These are phyloP conservation scores for Geum urbanum DNA, from an alignment of 306 rosid genomes.

Conservation along the genomic window DNA sequence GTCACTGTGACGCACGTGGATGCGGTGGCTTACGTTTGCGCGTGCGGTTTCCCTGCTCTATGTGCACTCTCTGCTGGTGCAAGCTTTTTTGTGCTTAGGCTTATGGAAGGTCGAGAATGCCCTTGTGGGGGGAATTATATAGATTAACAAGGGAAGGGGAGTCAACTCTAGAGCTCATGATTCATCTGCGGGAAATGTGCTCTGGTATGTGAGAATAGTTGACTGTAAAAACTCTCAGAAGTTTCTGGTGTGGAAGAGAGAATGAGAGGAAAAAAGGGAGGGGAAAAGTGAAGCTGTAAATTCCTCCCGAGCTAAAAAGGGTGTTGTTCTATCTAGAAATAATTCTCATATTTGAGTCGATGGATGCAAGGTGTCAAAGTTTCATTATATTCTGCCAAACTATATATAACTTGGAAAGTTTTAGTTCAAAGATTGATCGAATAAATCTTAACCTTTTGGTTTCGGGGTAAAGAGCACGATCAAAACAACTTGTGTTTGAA, in stretches of 20 bases:
- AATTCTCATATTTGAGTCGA: no score
- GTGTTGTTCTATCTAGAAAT: no score
- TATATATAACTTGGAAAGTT: no score
- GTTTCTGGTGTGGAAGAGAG: neutral
- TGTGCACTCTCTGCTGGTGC: neutral
- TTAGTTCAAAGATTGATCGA: no score
- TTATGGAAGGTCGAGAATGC: conserved; percentile 1
- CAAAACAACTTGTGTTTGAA: no score
- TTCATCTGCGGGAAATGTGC: neutral
- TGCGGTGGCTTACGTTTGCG: neutral
- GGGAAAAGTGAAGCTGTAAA: neutral
- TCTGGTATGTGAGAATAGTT: neutral
- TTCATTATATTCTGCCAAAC: no score
- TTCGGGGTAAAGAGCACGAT: no score
- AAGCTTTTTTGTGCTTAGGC: neutral
- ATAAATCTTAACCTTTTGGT: no score
- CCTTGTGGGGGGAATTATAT: neutral
- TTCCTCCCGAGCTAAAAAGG: no score
- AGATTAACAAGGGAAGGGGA: neutral
- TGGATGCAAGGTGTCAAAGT: no score
- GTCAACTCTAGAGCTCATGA: neutral
- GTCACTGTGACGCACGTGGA: conserved; percentile 5
- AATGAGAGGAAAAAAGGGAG: neutral
- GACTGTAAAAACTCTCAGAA: neutral
- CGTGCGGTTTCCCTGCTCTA: conserved; percentile 12